phyloP scores from a whole-genome alignment of 306 rosid species.

The Dryas octopetala region DNA sequence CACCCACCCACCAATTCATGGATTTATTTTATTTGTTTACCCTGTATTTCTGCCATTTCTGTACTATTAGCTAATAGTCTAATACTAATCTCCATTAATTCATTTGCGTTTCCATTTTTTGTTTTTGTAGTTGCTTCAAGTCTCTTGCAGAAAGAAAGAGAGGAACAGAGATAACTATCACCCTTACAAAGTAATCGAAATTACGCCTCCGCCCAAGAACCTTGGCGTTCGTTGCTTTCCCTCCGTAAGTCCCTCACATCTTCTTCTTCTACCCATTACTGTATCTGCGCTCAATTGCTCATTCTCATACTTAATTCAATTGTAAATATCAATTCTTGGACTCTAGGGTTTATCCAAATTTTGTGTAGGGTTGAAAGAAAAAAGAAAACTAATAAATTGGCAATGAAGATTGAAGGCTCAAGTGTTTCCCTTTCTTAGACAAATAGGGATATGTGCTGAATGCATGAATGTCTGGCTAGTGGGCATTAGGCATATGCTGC shows the following conservation, averaged over 20 bases:
- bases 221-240: slow-evolving; percentile 92
- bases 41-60: neutral
- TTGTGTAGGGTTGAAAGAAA: neutral
- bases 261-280: neutral
- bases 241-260: slow-evolving; percentile 49
- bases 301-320: neutral
- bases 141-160: slow-evolving; percentile 77
- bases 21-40: neutral
- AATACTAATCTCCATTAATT: neutral
- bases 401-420: neutral
- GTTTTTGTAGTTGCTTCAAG: slow-evolving; percentile 38
- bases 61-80: neutral
- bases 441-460: neutral
- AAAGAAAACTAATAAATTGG: neutral
- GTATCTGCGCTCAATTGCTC: neutral
- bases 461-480: neutral
- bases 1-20: neutral
- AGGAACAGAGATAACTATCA: slow-evolving; percentile 52
- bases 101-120: neutral
- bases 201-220: slow-evolving; percentile 90
- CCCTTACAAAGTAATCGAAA: slow-evolving; percentile 88
- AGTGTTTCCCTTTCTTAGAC: slow-evolving; percentile 3
- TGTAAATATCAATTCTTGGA: neutral
- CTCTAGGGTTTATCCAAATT: neutral
- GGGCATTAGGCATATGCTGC: neutral